Evolutionary conservation across 2,329 filamentous ascomycete species (phyloP).

Genomic region (Cordyceps pruinosa): DNA sequence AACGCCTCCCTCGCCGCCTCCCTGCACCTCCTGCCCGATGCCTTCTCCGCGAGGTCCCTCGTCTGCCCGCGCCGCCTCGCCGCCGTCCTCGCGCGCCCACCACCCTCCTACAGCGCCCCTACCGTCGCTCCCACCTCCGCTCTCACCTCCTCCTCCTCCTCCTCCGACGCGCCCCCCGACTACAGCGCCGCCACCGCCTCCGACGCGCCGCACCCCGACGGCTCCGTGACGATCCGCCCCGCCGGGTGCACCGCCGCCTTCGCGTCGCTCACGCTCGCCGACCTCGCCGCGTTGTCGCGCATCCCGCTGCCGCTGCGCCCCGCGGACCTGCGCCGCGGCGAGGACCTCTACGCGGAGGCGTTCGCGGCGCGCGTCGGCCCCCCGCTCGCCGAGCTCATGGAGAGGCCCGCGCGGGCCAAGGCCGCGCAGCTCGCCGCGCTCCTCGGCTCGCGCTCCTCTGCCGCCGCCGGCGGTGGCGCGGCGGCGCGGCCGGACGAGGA

Average conservation of each 20-base stretch:
- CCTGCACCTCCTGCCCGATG: conserved; percentile 13
- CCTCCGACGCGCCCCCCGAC: conserved; percentile 12
- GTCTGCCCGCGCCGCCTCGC: conserved; percentile 8
- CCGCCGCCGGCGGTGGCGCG: no score
- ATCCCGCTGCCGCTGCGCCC: conserved; percentile 15
- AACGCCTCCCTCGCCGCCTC: conserved; percentile 14
- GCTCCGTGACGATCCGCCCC: conserved; percentile 15
- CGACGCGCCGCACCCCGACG: conserved; percentile 23
- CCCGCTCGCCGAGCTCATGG: conserved; percentile 7
- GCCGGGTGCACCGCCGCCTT: conserved; percentile 15
- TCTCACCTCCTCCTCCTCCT: neutral
- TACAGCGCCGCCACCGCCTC: conserved; percentile 19
- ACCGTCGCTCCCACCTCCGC: neutral
- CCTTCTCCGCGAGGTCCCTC: conserved; percentile 9
- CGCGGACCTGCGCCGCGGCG: conserved; percentile 13
- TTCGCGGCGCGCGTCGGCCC: conserved; percentile 11
- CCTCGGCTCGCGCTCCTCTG: conserved; percentile 3
- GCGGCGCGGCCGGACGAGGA: conserved; percentile 1
- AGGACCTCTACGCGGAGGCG: conserved; percentile 14
- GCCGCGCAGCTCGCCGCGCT: conserved; percentile 9
- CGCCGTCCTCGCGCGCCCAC: conserved; percentile 10
- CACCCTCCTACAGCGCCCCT: conserved; percentile 13
- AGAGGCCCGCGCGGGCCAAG: neutral
- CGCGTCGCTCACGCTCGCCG: conserved; percentile 14
- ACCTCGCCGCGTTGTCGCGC: conserved; percentile 13